These are phyloP conservation scores for Cokeromyces recurvatus DNA, from an alignment of 371 early-diverging fungal species.

Conservation along the genomic window DNA sequence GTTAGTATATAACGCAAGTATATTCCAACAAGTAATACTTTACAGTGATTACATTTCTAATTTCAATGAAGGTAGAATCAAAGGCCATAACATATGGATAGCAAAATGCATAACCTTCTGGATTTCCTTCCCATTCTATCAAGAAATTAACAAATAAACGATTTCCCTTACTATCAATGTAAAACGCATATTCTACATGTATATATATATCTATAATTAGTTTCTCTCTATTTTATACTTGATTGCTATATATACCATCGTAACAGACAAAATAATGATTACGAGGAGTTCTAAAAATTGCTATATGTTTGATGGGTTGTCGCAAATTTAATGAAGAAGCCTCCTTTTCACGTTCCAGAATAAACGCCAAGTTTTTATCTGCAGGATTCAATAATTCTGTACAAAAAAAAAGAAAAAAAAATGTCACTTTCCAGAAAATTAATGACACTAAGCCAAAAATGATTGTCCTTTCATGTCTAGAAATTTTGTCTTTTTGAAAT, in stretches of 20 bases:
- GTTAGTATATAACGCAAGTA: no score
- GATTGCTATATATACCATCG: constrained; percentile 33
- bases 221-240: no score
- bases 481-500: no score
- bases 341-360: constrained; percentile 38
- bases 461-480: no score
- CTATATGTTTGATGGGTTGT: constrained; percentile 33
- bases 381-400: constrained; percentile 37
- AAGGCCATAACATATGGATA: constrained; percentile 46
- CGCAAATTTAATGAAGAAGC: constrained; percentile 27
- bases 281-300: constrained; percentile 28
- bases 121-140: constrained; percentile 47
- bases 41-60: constrained; percentile 40
- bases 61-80: constrained; percentile 40
- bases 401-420: background rate
- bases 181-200: constrained; percentile 41
- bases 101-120: constrained; percentile 34
- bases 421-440: background rate
- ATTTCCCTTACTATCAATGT: constrained; percentile 44
- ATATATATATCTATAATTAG: no score
- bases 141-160: constrained; percentile 32
- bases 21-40: no score
- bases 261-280: constrained; percentile 43
- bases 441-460: no score
- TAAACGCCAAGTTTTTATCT: constrained; percentile 32